phyloP scores from a whole-genome alignment of 345 rosid species.

The Gossypium longicalyx region DNA sequence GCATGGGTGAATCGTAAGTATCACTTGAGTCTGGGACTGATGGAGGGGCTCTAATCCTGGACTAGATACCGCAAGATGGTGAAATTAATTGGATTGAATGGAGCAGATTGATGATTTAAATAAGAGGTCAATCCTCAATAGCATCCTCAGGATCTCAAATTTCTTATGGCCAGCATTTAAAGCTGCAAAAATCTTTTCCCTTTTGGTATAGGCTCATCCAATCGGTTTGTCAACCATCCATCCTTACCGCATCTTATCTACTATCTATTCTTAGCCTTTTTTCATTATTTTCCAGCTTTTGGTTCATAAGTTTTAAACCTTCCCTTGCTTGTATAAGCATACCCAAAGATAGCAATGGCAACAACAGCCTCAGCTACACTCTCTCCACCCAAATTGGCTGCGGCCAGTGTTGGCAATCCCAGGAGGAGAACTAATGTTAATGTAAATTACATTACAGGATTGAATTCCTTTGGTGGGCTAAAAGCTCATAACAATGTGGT shows the following conservation, averaged over 20 bases:
- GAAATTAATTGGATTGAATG: no score
- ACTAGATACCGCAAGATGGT: no score
- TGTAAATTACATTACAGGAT: constrained; percentile 33
- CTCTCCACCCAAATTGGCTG: constrained; percentile 24
- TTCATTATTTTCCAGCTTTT: background rate
- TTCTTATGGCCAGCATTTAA: constrained; percentile 24
- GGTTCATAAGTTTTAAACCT: background rate
- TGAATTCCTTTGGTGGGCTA: constrained; percentile 44
- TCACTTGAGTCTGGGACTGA: no score
- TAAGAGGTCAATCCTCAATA: background rate
- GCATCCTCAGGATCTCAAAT: constrained; percentile 25
- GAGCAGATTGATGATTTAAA: background rate
- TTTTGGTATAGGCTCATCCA: background rate
- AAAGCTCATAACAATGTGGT: constrained; percentile 40
- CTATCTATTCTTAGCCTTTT: background rate
- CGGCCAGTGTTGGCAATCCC: constrained; percentile 16
- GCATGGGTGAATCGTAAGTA: no score
- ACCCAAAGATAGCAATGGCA: constrained; percentile 19
- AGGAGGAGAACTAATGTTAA: constrained; percentile 17
- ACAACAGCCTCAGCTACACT: constrained; percentile 29
- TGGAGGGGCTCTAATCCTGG: no score
- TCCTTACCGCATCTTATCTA: constrained; percentile 22
- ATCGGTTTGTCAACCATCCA: constrained; percentile 25
- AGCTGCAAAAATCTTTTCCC: background rate
- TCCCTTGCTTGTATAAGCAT: background rate